These are phyloP conservation scores for Aphanomyces invadans DNA, from an alignment of 352 stramenopile species.

Conservation along the genomic window DNA sequence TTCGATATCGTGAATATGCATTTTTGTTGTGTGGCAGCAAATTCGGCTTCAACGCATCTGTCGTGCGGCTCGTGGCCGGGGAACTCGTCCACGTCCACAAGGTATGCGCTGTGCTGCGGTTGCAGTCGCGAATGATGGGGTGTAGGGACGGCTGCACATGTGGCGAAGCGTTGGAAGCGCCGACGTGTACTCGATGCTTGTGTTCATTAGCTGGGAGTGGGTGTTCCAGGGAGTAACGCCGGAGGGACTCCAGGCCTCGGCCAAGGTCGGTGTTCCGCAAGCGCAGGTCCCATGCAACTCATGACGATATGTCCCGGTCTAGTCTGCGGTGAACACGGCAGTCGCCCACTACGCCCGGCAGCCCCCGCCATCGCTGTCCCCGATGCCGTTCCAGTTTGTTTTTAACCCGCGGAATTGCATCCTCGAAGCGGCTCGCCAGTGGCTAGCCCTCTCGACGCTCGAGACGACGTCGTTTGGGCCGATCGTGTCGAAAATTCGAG, in stretches of 20 bases:
- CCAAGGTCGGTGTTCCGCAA: too few relatives aligned
- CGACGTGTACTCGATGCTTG: slow-evolving; percentile 44
- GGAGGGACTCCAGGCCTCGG: slow-evolving; percentile 45
- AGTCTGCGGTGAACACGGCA: not conserved
- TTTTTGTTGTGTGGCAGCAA: too few relatives aligned
- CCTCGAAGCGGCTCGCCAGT: slow-evolving; percentile 11
- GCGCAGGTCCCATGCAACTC: too few relatives aligned
- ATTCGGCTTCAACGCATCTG: slow-evolving; percentile 64
- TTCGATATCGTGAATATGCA: too few relatives aligned
- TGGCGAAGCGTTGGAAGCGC: slow-evolving; percentile 63
- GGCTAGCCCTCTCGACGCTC: not conserved
- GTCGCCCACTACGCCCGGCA: not conserved
- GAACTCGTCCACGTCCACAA: slow-evolving; percentile 84
- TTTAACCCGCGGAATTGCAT: slow-evolving; percentile 15
- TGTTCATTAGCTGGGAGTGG: slow-evolving; percentile 82
- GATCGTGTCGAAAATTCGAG: not conserved
- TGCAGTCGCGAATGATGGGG: not conserved
- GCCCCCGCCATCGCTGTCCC: not conserved
- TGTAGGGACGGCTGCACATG: slow-evolving; percentile 66
- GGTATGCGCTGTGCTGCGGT: slow-evolving; percentile 27
- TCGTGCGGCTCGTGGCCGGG: slow-evolving; percentile 60
- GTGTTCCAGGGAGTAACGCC: slow-evolving; percentile 78
- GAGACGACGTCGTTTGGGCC: not conserved
- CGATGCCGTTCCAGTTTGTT: not conserved
- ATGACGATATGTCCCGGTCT: too few relatives aligned